Percentiles rank a stretch among this genome's conserved stretches.
phyloP scores from a whole-genome alignment of 2,329 filamentous ascomycete genomes.

The Fusarium vanettenii region DNA sequence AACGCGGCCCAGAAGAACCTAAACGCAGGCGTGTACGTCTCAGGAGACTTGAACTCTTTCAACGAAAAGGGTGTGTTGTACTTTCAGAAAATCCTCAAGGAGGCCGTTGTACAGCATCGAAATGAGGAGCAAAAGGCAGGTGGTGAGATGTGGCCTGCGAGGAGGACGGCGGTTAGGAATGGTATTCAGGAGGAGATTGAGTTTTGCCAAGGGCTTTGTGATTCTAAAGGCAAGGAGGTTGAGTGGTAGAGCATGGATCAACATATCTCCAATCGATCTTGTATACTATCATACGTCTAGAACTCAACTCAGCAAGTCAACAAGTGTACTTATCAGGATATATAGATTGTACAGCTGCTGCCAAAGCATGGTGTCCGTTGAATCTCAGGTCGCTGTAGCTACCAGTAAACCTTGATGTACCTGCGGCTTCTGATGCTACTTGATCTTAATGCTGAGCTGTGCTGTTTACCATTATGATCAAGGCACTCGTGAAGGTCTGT shows the following conservation, averaged over 20 bases:
- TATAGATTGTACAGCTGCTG: too few species aligned
- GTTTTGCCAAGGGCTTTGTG: conserved; percentile 9
- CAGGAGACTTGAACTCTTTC: conserved; percentile 69
- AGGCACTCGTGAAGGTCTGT: too few species aligned
- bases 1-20: conserved; percentile 69
- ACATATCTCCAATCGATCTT: background rate
- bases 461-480: too few species aligned
- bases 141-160: conserved; percentile 63
- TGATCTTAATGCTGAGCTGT: too few species aligned
- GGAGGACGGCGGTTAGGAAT: conserved; percentile 41
- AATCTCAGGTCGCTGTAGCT: too few species aligned
- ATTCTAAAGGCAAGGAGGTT: background rate
- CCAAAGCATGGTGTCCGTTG: too few species aligned
- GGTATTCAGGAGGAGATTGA: conserved; percentile 15
- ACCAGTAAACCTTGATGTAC: too few species aligned
- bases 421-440: too few species aligned
- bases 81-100: conserved; percentile 63
- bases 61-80: conserved; percentile 69
- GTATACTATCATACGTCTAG: background rate
- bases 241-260: background rate
- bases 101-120: conserved; percentile 58
- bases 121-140: conserved; percentile 56
- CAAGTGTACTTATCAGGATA: background rate
- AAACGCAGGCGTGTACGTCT: conserved; percentile 69
- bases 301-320: background rate